Evolutionary conservation across 768 basidiomycete species (phyloP).

Genomic region (Roridomyces roridus): DNA sequence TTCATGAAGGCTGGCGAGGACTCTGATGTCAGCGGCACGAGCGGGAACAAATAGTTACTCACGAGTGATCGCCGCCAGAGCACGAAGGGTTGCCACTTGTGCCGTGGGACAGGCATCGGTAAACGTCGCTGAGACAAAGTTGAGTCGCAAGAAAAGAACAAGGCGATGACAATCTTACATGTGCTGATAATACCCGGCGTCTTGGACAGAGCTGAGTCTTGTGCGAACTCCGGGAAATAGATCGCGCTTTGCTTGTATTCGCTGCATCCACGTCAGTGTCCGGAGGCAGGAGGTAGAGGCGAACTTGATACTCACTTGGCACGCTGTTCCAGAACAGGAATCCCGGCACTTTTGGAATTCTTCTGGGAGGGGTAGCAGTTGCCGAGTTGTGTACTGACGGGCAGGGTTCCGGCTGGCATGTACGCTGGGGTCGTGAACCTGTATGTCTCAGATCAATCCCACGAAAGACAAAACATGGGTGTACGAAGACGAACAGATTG

Average conservation of each 20-base stretch:
- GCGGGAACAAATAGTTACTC: neutral
- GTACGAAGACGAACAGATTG: neutral
- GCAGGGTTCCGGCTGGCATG: neutral
- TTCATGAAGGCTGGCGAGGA: slow-evolving; percentile 12
- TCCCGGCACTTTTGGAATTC: neutral
- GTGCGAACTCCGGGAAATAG: neutral
- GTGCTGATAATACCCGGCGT: neutral
- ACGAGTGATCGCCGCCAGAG: slow-evolving; percentile 4
- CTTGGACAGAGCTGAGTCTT: neutral
- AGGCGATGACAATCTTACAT: neutral
- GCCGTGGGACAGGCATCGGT: neutral
- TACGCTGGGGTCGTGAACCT: neutral
- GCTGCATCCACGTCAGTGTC: neutral
- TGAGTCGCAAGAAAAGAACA: neutral
- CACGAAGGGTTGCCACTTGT: neutral
- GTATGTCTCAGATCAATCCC: too few species aligned
- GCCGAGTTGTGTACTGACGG: neutral
- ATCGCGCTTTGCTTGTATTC: neutral
- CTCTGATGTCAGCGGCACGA: neutral
- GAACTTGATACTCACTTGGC: neutral
- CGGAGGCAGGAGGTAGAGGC: neutral
- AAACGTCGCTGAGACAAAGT: neutral
- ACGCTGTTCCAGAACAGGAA: slow-evolving; percentile 6
- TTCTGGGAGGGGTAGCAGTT: neutral
- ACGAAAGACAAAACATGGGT: neutral